Conservation (phyloP, 441 rosid species). For the Kokia cookei region DNA sequence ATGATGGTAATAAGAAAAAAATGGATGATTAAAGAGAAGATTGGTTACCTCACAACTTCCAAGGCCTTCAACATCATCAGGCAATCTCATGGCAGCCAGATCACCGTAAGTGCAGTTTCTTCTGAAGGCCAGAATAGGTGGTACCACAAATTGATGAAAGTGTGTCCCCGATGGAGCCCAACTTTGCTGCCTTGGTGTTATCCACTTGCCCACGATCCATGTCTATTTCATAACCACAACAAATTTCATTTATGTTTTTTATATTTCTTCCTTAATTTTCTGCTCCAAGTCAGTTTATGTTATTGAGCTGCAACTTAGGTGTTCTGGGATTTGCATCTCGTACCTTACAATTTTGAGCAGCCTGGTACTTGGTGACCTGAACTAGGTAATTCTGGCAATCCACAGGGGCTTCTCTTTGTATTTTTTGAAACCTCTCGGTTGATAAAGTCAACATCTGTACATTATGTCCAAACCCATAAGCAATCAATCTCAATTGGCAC, state of each 20-base stretch:
- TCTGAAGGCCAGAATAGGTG: conserved; percentile 69
- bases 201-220: conserved; percentile 98
- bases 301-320: neutral
- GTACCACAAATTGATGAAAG: conserved; percentile 97
- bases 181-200: conserved; percentile 73
- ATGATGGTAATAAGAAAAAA: neutral
- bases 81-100: conserved; percentile 95
- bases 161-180: conserved; percentile 93
- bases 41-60: conserved; percentile 75
- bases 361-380: conserved; percentile 89
- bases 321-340: neutral
- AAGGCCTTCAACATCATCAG: conserved; percentile 81
- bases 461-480: neutral
- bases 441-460: conserved; percentile 85
- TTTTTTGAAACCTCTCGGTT: conserved; percentile 72
- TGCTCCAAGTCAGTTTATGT: neutral
- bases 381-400: conserved; percentile 75
- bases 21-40: neutral
- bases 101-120: conserved; percentile 84
- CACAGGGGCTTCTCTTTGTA: conserved; percentile 73
- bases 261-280: no score
- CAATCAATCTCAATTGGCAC: neutral
- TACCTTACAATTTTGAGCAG: conserved; percentile 87
- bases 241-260: neutral
- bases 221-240: conserved; percentile 35